Evolutionary conservation across 768 basidiomycete species (phyloP).

Genomic region (Porpolomopsis calyptriformis): DNA sequence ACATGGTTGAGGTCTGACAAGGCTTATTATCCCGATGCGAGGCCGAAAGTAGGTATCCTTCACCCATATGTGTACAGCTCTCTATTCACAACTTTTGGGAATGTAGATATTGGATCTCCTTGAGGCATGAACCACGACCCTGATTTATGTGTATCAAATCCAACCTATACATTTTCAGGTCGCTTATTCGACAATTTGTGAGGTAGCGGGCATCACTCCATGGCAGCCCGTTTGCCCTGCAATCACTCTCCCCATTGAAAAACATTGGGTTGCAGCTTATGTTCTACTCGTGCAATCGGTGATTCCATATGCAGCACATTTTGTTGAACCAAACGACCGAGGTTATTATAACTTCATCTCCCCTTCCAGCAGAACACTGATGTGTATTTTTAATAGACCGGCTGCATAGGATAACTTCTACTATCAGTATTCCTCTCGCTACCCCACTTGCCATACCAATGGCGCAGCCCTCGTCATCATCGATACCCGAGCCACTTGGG

Average conservation of each 20-base stretch:
- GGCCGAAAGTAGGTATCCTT: conserved; percentile 33
- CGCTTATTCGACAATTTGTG: conserved; percentile 28
- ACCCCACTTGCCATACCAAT: no score
- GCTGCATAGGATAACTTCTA: not conserved
- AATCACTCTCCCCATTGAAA: conserved; percentile 9
- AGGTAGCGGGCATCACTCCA: not conserved
- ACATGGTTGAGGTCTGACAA: conserved; percentile 36
- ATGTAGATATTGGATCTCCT: conserved; percentile 45
- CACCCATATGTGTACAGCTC: not conserved
- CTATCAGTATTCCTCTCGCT: not conserved
- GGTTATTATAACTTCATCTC: not conserved
- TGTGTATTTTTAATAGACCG: not conserved
- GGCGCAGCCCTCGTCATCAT: no score
- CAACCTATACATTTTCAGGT: conserved; percentile 18
- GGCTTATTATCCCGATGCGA: conserved; percentile 43
- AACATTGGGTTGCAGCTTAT: conserved; percentile 27
- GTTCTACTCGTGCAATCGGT: conserved; percentile 21
- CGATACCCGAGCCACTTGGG: no score
- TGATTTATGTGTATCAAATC: not conserved
- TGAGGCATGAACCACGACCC: conserved; percentile 23
- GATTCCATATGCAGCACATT: not conserved
- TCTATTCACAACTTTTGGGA: conserved; percentile 5
- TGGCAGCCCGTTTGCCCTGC: not conserved
- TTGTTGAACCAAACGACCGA: not conserved
- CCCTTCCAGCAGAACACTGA: not conserved